A percentile compares a stretch with the other conserved stretches of the same genome.
Evolutionary conservation across 2,329 filamentous ascomycete genomes (phyloP).

Genomic region (Botrytis galanthina): DNA sequence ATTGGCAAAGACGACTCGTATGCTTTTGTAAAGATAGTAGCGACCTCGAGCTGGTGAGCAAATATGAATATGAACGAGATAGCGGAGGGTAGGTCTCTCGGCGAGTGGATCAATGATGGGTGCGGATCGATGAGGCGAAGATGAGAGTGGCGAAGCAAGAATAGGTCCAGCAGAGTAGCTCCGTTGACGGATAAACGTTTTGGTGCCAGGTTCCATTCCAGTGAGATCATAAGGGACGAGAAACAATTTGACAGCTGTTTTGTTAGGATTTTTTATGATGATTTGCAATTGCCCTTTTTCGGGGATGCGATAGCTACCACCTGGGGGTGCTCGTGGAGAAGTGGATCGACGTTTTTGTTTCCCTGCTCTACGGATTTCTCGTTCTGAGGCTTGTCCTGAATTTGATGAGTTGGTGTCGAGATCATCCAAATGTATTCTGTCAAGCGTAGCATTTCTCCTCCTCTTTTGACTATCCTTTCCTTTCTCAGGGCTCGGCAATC

Average conservation of each 20-base stretch:
- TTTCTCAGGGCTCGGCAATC: conserved; percentile 55
- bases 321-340: conserved; percentile 68
- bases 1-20: conserved; percentile 95
- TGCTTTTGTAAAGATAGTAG: conserved; percentile 86
- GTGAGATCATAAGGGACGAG: conserved; percentile 87
- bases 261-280: conserved; percentile 97
- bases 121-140: conserved; percentile 25
- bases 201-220: conserved; percentile 90
- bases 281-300: conserved; percentile 94
- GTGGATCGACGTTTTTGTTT: conserved; percentile 59
- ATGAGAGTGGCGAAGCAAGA: conserved; percentile 53
- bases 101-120: conserved; percentile 32
- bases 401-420: conserved; percentile 28
- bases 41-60: conserved; percentile 81
- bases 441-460: conserved; percentile 30
- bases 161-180: conserved; percentile 87
- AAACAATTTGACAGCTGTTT: conserved; percentile 95
- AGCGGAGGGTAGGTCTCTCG: conserved; percentile 74
- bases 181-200: conserved; percentile 93
- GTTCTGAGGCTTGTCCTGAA: conserved; percentile 34
- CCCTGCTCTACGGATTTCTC: conserved; percentile 47
- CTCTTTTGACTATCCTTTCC: conserved; percentile 44
- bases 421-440: conserved; percentile 27
- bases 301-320: conserved; percentile 90
- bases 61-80: conserved; percentile 89